A percentile compares a stretch with the other conserved stretches of the same genome.
phyloP scores from a whole-genome alignment of 805 yeast species.

The Isabelozyma heimii region DNA sequence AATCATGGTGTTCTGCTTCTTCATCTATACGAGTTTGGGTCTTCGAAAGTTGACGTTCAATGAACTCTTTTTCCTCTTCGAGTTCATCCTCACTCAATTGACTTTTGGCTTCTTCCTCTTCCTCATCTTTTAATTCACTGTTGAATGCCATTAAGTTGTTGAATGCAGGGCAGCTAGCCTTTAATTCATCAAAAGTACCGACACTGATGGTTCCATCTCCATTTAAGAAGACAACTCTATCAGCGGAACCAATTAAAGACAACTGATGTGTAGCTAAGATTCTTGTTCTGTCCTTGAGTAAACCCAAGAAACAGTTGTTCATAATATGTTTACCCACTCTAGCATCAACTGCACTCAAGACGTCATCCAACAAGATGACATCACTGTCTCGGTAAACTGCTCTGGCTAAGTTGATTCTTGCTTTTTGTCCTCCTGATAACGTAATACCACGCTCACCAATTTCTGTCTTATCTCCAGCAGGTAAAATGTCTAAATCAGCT shows the following conservation, averaged over 20 bases:
- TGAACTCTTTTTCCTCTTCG: conserved; percentile 13
- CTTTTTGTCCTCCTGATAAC: conserved; percentile 38
- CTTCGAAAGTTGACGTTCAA: conserved; percentile 8
- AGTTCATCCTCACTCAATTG: conserved; percentile 12
- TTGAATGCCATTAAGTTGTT: conserved; percentile 25
- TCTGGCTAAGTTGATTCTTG: conserved; percentile 34
- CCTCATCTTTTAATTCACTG: conserved; percentile 10
- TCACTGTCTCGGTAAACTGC: conserved; percentile 32
- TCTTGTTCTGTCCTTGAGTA: conserved; percentile 27
- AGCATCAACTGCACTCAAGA: conserved; percentile 37
- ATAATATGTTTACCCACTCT: conserved; percentile 36
- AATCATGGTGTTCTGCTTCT: conserved; percentile 32
- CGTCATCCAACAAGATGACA: conserved; percentile 32
- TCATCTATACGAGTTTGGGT: conserved; percentile 19
- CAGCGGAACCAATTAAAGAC: conserved; percentile 31
- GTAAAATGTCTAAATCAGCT: conserved; percentile 28
- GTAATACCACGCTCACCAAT: conserved; percentile 39
- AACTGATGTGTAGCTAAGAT: conserved; percentile 38
- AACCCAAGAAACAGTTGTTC: conserved; percentile 26
- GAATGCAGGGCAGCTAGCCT: conserved; percentile 21
- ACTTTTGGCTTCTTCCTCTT: conserved; percentile 10
- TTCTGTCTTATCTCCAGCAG: conserved; percentile 35
- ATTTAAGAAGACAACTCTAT: conserved; percentile 26
- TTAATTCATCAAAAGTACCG: conserved; percentile 27
- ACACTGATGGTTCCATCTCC: conserved; percentile 30